A percentile compares a stretch with the other conserved stretches of the same genome.
phyloP scores from a whole-genome alignment of 2,329 filamentous ascomycete species.

The Penicillium sp. region DNA sequence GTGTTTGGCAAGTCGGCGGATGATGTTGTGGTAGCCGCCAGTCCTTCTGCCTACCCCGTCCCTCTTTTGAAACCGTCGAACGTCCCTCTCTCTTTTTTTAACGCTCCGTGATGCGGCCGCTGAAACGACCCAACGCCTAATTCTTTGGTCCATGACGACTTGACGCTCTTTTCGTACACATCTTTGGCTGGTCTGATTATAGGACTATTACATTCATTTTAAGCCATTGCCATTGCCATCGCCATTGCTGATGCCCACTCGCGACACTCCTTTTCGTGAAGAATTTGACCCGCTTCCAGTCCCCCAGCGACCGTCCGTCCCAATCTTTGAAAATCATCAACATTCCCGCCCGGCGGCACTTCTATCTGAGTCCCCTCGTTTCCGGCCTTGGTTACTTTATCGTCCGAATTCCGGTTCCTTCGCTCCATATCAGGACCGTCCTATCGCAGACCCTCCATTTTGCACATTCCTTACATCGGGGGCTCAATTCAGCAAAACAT shows the following conservation, averaged over 20 bases:
- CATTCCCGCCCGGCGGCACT: neutral
- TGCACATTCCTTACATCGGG: constrained; percentile 24
- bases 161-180: constrained; percentile 22
- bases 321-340: neutral
- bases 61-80: constrained; percentile 24
- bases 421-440: neutral
- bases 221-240: too few relatives aligned
- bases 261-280: constrained; percentile 1
- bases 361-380: too few relatives aligned
- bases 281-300: constrained; percentile 7
- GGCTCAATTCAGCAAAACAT: constrained; percentile 21
- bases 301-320: neutral
- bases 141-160: constrained; percentile 17
- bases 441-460: neutral
- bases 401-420: too few relatives aligned
- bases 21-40: constrained; percentile 19
- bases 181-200: too few relatives aligned
- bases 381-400: too few relatives aligned
- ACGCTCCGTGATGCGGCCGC: constrained; percentile 14
- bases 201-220: too few relatives aligned
- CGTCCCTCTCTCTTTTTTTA: constrained; percentile 13
- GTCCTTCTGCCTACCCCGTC: constrained; percentile 24
- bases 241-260: neutral
- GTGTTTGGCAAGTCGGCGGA: constrained; percentile 1
- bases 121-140: constrained; percentile 16